A percentile compares a stretch with the other conserved stretches of the same genome.
Evolutionary conservation across 768 basidiomycete species (phyloP).

Genomic region (Lactifluus hygrophoroides): DNA sequence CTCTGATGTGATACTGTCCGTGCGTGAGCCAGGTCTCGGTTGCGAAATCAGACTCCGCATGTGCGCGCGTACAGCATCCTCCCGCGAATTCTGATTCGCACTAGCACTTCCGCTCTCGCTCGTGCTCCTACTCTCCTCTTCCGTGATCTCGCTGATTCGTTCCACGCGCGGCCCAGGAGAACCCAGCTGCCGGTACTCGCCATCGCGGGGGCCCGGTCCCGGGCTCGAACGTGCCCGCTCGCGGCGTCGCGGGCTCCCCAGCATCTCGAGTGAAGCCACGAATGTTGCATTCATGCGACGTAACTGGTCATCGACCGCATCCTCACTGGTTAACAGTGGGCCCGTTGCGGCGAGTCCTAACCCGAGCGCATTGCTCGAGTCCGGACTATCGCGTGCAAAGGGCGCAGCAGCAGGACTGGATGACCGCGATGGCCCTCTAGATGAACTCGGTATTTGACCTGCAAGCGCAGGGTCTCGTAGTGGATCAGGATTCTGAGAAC

Average conservation of each 20-base stretch:
- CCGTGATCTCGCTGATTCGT: slow-evolving; percentile 20
- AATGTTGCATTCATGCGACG: slow-evolving; percentile 62
- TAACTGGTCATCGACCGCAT: slow-evolving; percentile 58
- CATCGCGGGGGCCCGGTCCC: slow-evolving; percentile 8
- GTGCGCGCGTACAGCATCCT: slow-evolving; percentile 17
- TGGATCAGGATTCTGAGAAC: slow-evolving; percentile 20
- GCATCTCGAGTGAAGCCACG: slow-evolving; percentile 51
- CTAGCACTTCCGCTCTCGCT: slow-evolving; percentile 4
- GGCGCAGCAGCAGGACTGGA: slow-evolving; percentile 5
- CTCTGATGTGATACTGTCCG: slow-evolving; percentile 36
- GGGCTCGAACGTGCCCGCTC: slow-evolving; percentile 23
- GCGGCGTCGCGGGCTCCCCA: slow-evolving; percentile 32
- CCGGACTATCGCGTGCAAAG: slow-evolving; percentile 14
- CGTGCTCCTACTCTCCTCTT: slow-evolving; percentile 9
- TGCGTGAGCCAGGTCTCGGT: slow-evolving; percentile 28
- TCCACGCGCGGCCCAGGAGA: slow-evolving; percentile 14
- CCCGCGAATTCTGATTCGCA: slow-evolving; percentile 18
- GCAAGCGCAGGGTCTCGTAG: slow-evolving; percentile 11
- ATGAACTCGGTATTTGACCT: slow-evolving; percentile 1
- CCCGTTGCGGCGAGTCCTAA: slow-evolving; percentile 28
- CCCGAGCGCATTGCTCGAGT: slow-evolving; percentile 22
- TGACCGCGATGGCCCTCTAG: neutral
- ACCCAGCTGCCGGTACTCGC: neutral
- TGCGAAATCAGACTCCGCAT: slow-evolving; percentile 16
- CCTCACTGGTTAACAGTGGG: slow-evolving; percentile 55